Percentiles rank a stretch among this genome's conserved stretches.
phyloP scores from a whole-genome alignment of 2,329 filamentous ascomycete genomes.

The Annulohypoxylon truncatum region DNA sequence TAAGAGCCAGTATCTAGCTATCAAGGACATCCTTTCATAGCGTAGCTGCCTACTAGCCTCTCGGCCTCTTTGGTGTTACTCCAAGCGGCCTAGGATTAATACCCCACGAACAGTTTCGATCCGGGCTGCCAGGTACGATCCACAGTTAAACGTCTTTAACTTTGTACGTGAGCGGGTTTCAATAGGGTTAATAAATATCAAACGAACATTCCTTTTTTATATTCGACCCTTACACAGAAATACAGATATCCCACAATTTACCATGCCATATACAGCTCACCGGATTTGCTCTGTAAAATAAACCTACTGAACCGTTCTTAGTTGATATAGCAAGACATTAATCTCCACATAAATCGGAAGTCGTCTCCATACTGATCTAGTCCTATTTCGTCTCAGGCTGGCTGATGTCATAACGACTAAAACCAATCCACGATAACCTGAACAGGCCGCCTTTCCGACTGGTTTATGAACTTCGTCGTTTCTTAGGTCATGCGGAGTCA shows the following conservation, averaged over 20 bases:
- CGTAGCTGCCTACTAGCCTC: no score
- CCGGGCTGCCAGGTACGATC: background rate
- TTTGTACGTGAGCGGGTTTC: background rate
- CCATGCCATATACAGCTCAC: background rate
- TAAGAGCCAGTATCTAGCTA: background rate
- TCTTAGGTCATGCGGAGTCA: conserved; percentile 21
- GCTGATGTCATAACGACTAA: conserved; percentile 35
- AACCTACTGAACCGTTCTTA: background rate
- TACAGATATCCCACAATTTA: background rate
- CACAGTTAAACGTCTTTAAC: background rate
- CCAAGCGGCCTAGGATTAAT: background rate
- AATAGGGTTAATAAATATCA: background rate
- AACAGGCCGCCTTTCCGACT: conserved; percentile 20
- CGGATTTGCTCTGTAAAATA: background rate
- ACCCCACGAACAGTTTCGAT: background rate
- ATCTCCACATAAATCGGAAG: conserved; percentile 24
- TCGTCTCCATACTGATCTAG: conserved; percentile 9
- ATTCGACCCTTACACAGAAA: background rate
- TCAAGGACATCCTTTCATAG: background rate
- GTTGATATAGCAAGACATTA: background rate
- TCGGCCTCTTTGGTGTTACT: no score
- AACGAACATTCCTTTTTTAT: background rate
- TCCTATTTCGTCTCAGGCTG: conserved; percentile 25
- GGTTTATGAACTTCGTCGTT: conserved; percentile 10
- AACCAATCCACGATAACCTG: background rate